A percentile compares a stretch with the other conserved stretches of the same genome.
Conservation (phyloP, 495 filamentous ascomycete species). For the Aspergillus olivimuriae region DNA sequence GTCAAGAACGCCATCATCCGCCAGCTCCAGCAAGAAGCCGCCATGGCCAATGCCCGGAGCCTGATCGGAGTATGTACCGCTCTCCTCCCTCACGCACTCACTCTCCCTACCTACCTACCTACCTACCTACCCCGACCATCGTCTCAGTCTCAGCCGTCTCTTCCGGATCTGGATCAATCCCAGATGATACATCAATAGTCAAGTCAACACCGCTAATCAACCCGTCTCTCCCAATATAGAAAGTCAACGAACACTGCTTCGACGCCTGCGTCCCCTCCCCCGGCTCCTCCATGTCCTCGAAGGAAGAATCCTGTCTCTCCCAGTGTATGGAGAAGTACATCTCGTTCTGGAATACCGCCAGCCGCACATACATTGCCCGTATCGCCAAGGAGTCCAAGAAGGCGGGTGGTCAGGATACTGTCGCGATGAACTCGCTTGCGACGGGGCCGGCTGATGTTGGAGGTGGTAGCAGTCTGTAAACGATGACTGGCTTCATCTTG, state of each 20-base stretch:
- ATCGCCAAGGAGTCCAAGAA: slow-evolving; percentile 57
- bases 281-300: slow-evolving; percentile 63
- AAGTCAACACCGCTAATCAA: too few species aligned
- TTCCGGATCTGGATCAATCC: too few species aligned
- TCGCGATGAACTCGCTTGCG: slow-evolving; percentile 23
- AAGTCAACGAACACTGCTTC: slow-evolving; percentile 97
- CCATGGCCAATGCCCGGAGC: slow-evolving; percentile 64
- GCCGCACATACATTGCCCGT: slow-evolving; percentile 63
- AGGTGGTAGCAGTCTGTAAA: slow-evolving; percentile 14
- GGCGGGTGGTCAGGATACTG: slow-evolving; percentile 21
- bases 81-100: neutral
- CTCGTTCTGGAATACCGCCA: slow-evolving; percentile 81
- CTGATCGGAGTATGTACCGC: slow-evolving; percentile 60
- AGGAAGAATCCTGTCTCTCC: slow-evolving; percentile 72
- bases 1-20: slow-evolving; percentile 65
- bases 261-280: slow-evolving; percentile 85
- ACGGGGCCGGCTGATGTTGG: slow-evolving; percentile 8
- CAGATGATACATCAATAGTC: too few species aligned
- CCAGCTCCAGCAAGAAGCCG: slow-evolving; percentile 68
- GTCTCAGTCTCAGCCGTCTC: too few species aligned
- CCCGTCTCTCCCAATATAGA: too few species aligned
- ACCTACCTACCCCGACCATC: too few species aligned
- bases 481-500: neutral
- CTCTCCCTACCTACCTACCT: slow-evolving; percentile 1
- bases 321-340: slow-evolving; percentile 98